phyloP scores from a whole-genome alignment of 495 filamentous ascomycete species.

The Ramalina intermedia region DNA sequence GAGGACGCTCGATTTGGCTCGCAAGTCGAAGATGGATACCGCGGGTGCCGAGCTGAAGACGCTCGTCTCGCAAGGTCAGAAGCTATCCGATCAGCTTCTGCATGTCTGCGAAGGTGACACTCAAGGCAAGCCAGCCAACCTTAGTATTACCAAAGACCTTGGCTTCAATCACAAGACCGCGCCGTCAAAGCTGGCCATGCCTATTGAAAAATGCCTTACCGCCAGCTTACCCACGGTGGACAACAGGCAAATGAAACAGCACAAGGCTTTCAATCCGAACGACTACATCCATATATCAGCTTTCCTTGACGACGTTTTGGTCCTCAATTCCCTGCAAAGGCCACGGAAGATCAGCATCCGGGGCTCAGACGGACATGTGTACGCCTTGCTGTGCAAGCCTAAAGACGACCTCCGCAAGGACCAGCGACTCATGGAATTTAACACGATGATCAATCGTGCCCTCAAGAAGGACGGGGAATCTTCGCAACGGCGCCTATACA shows the following conservation, averaged over 20 bases:
- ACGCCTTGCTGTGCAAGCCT: constrained; percentile 87
- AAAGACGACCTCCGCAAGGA: constrained; percentile 97
- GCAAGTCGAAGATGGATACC: constrained; percentile 29
- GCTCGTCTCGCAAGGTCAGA: constrained; percentile 65
- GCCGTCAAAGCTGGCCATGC: constrained; percentile 74
- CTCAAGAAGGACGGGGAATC: constrained; percentile 82
- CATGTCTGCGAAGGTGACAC: constrained; percentile 60
- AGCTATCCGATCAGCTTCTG: constrained; percentile 71
- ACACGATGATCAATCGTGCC: constrained; percentile 89
- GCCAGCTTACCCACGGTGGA: constrained; percentile 69
- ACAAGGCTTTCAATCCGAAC: constrained; percentile 61
- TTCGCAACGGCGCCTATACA: constrained; percentile 72
- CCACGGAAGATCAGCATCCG: constrained; percentile 80
- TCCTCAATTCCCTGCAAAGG: constrained; percentile 84
- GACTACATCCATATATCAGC: constrained; percentile 45
- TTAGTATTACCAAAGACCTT: constrained; percentile 60
- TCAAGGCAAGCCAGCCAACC: constrained; percentile 51
- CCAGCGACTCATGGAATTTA: constrained; percentile 97
- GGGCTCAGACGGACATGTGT: constrained; percentile 75
- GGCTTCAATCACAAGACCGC: constrained; percentile 72
- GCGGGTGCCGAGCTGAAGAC: constrained; percentile 40
- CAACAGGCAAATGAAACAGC: constrained; percentile 48
- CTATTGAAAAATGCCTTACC: constrained; percentile 70
- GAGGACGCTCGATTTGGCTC: constrained; percentile 27
- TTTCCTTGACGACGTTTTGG: constrained; percentile 71